Conservation (phyloP, 768 basidiomycete genomes). For the Phlegmacium glaucopus region DNA sequence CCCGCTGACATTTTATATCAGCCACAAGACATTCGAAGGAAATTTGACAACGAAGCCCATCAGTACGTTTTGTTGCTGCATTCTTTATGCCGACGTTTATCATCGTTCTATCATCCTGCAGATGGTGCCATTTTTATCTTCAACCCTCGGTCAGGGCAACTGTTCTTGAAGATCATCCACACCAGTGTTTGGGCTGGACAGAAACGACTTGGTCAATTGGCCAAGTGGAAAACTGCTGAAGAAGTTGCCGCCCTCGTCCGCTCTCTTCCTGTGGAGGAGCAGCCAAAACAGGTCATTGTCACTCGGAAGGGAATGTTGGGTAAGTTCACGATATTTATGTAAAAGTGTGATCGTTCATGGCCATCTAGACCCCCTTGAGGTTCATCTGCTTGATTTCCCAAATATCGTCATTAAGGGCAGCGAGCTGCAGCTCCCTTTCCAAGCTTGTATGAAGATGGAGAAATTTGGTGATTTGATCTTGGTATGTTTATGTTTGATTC, state of each 20-base stretch:
- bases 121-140: slow-evolving; percentile 98
- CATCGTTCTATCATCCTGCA: slow-evolving; percentile 18
- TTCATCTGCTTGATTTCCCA: slow-evolving; percentile 98
- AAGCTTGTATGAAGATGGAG: slow-evolving; percentile 99
- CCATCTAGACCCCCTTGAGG: slow-evolving; percentile 81
- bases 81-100: slow-evolving; percentile 4
- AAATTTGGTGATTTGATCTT: slow-evolving; percentile 98
- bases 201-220: slow-evolving; percentile 98
- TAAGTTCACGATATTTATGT: slow-evolving; percentile 32
- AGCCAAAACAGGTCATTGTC: slow-evolving; percentile 99
- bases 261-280: slow-evolving; percentile 98
- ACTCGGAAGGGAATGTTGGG: slow-evolving; percentile 99
- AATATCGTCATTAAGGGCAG: slow-evolving; percentile 99
- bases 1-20: slow-evolving; percentile 13
- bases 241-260: slow-evolving; percentile 98
- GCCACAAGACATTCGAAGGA: slow-evolving; percentile 99
- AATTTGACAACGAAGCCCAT: slow-evolving; percentile 99
- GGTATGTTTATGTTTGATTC: slow-evolving; percentile 29
- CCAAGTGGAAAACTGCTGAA: slow-evolving; percentile 99
- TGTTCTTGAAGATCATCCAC: slow-evolving; percentile 99
- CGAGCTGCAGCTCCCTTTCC: slow-evolving; percentile 97
- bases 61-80: slow-evolving; percentile 45
- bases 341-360: background rate
- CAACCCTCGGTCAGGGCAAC: slow-evolving; percentile 96
- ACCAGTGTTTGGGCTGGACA: slow-evolving; percentile 99